These are phyloP conservation scores for Babesia sp. DNA, from an alignment of 169 alveolate species.

Conservation along the genomic window DNA sequence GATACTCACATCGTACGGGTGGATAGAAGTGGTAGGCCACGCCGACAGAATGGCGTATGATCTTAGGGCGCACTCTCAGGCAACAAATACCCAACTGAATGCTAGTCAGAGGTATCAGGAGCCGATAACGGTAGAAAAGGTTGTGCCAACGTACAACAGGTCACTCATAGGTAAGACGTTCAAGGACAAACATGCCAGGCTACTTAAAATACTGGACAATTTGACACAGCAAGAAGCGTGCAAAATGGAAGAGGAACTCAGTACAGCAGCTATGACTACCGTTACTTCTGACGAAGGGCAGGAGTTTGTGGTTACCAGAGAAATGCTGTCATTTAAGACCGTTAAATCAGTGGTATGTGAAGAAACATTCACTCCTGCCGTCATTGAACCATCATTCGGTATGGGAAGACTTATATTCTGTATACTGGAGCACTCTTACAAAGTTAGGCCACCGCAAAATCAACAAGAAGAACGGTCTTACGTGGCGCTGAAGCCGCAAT, in stretches of 20 bases:
- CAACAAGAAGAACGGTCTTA: conserved; percentile 86
- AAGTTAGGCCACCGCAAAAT: conserved; percentile 81
- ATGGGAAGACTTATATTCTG: conserved; percentile 93
- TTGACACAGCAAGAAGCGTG: conserved; percentile 59
- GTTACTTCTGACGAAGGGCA: conserved; percentile 26
- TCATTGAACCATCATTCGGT: conserved; percentile 99
- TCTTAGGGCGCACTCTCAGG: conserved; percentile 88
- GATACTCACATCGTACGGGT: conserved; percentile 93
- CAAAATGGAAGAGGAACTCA: conserved; percentile 67
- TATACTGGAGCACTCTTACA: conserved; percentile 94
- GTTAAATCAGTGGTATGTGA: conserved; percentile 87
- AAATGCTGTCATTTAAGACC: conserved; percentile 84
- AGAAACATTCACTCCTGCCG: conserved; percentile 92
- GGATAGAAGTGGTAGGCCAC: conserved; percentile 97
- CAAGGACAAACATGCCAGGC: conserved; percentile 79
- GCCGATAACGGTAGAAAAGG: conserved; percentile 83
- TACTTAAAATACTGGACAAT: conserved; percentile 61
- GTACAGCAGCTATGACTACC: conserved; percentile 46
- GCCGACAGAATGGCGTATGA: conserved; percentile 97
- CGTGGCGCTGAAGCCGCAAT: conserved; percentile 89
- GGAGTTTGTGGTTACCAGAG: conserved; percentile 53
- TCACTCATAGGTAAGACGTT: conserved; percentile 85
- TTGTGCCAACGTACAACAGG: conserved; percentile 82
- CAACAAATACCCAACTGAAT: conserved; percentile 84
- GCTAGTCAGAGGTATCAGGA: conserved; percentile 89